phyloP scores from a whole-genome alignment of 768 basidiomycete species.

The Phallus indusiatus region DNA sequence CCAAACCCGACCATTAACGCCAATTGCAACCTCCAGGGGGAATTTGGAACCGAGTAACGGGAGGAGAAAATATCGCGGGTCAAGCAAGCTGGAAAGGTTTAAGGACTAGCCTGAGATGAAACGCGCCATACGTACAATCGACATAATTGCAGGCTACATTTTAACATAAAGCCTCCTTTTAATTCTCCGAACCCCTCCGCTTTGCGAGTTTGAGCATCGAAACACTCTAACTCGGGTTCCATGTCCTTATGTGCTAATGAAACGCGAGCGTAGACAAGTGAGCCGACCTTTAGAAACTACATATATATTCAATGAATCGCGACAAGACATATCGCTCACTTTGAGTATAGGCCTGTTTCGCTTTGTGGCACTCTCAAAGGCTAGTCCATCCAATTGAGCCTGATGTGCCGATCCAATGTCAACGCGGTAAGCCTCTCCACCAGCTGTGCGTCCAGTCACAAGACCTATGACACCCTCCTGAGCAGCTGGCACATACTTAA shows the following conservation, averaged over 20 bases:
- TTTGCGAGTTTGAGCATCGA: slow-evolving; percentile 88
- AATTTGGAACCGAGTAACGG: slow-evolving; percentile 72
- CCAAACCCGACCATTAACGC: slow-evolving; percentile 91
- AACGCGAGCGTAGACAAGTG: slow-evolving; percentile 84
- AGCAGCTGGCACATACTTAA: slow-evolving; percentile 81
- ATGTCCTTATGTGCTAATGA: slow-evolving; percentile 94
- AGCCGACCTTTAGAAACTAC: slow-evolving; percentile 56
- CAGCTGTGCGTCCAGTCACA: slow-evolving; percentile 50
- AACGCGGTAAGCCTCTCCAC: slow-evolving; percentile 86
- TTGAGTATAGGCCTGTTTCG: slow-evolving; percentile 90
- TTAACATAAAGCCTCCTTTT: slow-evolving; percentile 76
- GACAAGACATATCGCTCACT: slow-evolving; percentile 29
- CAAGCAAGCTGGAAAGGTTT: slow-evolving; percentile 48
- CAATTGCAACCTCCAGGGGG: slow-evolving; percentile 81
- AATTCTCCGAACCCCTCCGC: slow-evolving; percentile 90
- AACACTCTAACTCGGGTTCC: slow-evolving; percentile 97
- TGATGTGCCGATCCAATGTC: slow-evolving; percentile 87
- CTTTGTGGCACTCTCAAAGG: slow-evolving; percentile 95
- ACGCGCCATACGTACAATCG: slow-evolving; percentile 51
- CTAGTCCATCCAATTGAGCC: slow-evolving; percentile 79
- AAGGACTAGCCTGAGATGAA: neutral
- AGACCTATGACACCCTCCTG: slow-evolving; percentile 87
- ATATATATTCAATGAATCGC: neutral
- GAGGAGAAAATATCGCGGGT: slow-evolving; percentile 74
- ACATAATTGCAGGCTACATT: slow-evolving; percentile 77